Base-by-base conservation (phyloP, 164 flowering plant species). In the Buxus sempervirens region DNA sequence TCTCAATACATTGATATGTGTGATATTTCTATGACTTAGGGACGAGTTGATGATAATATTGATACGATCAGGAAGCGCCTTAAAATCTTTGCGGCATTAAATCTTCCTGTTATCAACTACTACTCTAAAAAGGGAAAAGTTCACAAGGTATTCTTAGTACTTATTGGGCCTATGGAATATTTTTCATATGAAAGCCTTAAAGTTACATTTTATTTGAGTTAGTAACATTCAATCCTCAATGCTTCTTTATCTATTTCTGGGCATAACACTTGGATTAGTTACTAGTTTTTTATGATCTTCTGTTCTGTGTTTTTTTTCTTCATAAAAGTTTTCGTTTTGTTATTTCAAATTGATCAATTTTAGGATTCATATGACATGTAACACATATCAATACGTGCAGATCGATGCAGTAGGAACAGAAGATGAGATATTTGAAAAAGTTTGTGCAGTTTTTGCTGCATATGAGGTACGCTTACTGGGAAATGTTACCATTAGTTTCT, bases 1-100 rank as follows among this genome's bases (percentile, higher is more conserved):
- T 45, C 24, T n/a, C 58, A 13, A 14, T 66, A 24, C 58, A 18
- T 38, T 45, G 28, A 48, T 65, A 26, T 15, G 10, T 21, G 28
- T 70, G 54, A 54, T 60, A 14, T 58, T 62, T 54, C 41, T 16
- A 16, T 45, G 42, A 66, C 62, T 70, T 82, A 95, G 99, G 99
- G 98, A 41, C 83, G 98, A 63, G 83, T 88, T 79, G 98, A 92
- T 82, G 99, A 95, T 75, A 95, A 92, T 63, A 80, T 84, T 41
- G 88, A 84, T 56, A 90, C 96, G 18, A 66, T 92, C n/a, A 87
- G 83, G 85, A 88, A 89, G 70, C 92, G 97, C 49, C 91, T 95
- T n/a, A 63, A 84, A 69, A 84, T 87, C 8, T 95, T 89, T 78
- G 61, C 61, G 15, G 80, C 80, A 45, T 76, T 80, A 58, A 86